Conservation (phyloP, 768 basidiomycete genomes). For the Suillus plorans region DNA sequence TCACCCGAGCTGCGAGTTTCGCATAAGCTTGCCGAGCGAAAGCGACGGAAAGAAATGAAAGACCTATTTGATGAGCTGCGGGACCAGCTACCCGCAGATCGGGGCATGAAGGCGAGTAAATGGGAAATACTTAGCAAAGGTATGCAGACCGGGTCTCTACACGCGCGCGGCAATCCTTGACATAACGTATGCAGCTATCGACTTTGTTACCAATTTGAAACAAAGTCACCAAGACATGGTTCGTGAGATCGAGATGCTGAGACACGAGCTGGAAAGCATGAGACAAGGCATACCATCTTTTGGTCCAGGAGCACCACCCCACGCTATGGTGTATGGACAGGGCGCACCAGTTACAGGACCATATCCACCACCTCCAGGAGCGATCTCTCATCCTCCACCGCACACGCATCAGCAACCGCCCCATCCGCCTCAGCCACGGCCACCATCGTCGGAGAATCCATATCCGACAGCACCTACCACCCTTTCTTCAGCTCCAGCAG, state of each 20-base stretch:
- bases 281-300: conserved; percentile 61
- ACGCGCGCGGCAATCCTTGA: conserved; percentile 3
- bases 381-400: conserved; percentile 42
- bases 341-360: conserved; percentile 43
- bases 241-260: conserved; percentile 74
- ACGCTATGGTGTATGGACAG: conserved; percentile 52
- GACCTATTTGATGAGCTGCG: conserved; percentile 96
- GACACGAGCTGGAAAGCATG: conserved; percentile 67
- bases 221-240: conserved; percentile 73
- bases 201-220: conserved; percentile 82
- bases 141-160: conserved; percentile 31
- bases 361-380: conserved; percentile 45
- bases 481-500: conserved; percentile 25
- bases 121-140: conserved; percentile 99
- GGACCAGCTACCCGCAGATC: conserved; percentile 88
- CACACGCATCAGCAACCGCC: conserved; percentile 30
- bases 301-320: conserved; percentile 46
- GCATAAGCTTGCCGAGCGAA: conserved; percentile 96
- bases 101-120: conserved; percentile 95
- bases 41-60: conserved; percentile 98
- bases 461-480: conserved; percentile 42
- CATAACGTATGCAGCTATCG: conserved; percentile 60
- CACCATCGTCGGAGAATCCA: conserved; percentile 61
- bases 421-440: conserved; percentile 45
- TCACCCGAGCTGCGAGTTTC: conserved; percentile 93